Evolutionary conservation across 441 rosid genomes (phyloP), one percentile per base, ranked within the genome.

Genomic region (Pelargonium fulgidum): DNA sequence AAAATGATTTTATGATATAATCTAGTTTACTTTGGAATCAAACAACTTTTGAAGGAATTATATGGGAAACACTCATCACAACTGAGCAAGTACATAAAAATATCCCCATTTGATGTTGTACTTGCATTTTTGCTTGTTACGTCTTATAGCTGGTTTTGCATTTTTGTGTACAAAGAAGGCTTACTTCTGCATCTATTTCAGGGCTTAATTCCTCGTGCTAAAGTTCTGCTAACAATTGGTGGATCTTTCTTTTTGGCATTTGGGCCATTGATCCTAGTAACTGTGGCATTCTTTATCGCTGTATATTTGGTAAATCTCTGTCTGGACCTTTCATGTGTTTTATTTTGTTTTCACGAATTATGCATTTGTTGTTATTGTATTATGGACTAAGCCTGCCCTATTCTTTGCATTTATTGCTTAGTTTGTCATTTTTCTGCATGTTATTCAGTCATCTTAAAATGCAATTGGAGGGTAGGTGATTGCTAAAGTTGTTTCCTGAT

Each of bases 181-280:
- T 11, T 47, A 47, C 61, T 54, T 54, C 61, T 71, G 50, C 33
- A 14, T 71, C 68, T 76, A 72, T 72, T 82, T 69, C 88, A 94
- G 99, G 99, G 99, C 16, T 83, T 94, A 75, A 75, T 94, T 76
- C 99, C 98, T 3, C 91, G 98, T 67, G 97, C 89, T 68, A 92
- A 81, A 82, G 80, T 87, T 65, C 82, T 94, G 81, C 82, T 94
- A 62, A 81, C 94, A 54, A 54, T 89, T 47, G 99, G 99, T 74
- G 97, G 97, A 69, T 85, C 97, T 3, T 94, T 92, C 89, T 94
- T 92, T 83, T 71, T 90, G 75, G 93, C 76, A 41, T 92, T 94
- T 76, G 85, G 97, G 90, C 97, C 97, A 0, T 67, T 90, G 89
- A 87, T 94, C 56, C 81, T 94, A 74, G 36, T 83, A 76, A 90